Conservation (phyloP, 1,284 basidiomycete species). For the Cutaneotrichosporon cyanovorans region DNA sequence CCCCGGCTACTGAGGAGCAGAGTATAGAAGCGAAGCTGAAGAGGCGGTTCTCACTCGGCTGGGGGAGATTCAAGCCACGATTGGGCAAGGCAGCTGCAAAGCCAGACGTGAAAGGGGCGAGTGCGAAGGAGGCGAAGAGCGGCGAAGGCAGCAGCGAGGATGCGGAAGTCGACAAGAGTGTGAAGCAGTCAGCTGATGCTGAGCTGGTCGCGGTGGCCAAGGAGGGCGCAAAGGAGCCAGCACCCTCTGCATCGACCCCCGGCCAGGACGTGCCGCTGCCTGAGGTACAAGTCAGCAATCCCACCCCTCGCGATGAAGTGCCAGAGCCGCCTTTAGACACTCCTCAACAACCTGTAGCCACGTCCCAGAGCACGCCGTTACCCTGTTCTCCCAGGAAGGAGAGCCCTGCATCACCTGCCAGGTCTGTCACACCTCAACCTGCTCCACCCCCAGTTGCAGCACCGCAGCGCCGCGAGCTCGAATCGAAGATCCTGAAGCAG, state of each 20-base stretch:
- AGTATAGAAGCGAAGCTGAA: slow-evolving; percentile 13
- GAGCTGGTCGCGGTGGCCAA: neutral
- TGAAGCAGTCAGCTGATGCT: neutral
- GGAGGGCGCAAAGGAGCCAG: no score
- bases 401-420: no score
- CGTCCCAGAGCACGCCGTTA: no score
- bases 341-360: no score
- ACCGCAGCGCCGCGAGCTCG: slow-evolving; percentile 40
- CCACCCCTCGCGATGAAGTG: no score
- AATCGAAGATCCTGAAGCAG: slow-evolving; percentile 44
- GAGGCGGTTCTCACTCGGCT: slow-evolving; percentile 22
- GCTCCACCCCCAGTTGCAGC: slow-evolving; percentile 21
- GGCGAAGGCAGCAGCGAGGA: neutral
- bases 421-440: neutral
- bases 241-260: no score
- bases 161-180: neutral
- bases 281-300: no score
- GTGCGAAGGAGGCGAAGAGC: neutral
- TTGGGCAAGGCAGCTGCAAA: slow-evolving; percentile 16
- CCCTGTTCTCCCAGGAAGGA: no score
- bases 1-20: slow-evolving; percentile 1
- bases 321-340: no score
- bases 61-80: slow-evolving; percentile 29
- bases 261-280: no score
- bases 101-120: neutral